Base-by-base conservation (phyloP, 2,329 filamentous ascomycete species). In the Karstenula rhodostoma region DNA sequence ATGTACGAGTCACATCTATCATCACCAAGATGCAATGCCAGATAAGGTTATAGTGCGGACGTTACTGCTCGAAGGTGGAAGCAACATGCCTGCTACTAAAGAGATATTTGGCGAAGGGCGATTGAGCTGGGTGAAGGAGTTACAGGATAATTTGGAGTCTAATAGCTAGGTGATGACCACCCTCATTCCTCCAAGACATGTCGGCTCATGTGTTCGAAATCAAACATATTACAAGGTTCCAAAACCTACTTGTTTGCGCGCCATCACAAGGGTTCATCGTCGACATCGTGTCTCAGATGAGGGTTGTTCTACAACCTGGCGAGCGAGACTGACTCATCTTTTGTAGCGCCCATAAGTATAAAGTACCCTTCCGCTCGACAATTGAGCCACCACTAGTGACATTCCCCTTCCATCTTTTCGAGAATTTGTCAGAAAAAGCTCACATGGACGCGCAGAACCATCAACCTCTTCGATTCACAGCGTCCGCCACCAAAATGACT, bases 1-100 rank as follows among this genome's bases (percentile, higher is more conserved):
- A 4, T 80, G 77, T 62, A 80, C 78, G 5, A 74, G 69, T 46
- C 77, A 79, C 59, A 73, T 79, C n/a, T 79, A 78, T 50, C 77
- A 79, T 57, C 73, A 77, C 43, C 78, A 78, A 59, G 74, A 76
- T 47, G 73, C 72, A 10, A 78, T 79, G 75, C 75, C 77, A 2
- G 77, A 77, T 9, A 77, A 77, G 57, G 70, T 78, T 23, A 79
- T 80, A 54, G 73, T 79, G 17, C 67, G 78, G 35, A 81, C 77
- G 8, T 62, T 79, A 42, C 60, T 80, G 29, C 68, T 79, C 3
- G 77, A 80, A 3, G 73, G 77, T 8, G 75, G 76, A 9, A 66
- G 68, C 19, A 63, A 72, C 7, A 73, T 79, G 65, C 68, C 69
- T 2, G 74, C 74, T 15, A 72, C 71, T 0, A 73, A 70, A 1